Conservation (phyloP, 108 stramenopile genomes). For the Nitzschia putrida region DNA sequence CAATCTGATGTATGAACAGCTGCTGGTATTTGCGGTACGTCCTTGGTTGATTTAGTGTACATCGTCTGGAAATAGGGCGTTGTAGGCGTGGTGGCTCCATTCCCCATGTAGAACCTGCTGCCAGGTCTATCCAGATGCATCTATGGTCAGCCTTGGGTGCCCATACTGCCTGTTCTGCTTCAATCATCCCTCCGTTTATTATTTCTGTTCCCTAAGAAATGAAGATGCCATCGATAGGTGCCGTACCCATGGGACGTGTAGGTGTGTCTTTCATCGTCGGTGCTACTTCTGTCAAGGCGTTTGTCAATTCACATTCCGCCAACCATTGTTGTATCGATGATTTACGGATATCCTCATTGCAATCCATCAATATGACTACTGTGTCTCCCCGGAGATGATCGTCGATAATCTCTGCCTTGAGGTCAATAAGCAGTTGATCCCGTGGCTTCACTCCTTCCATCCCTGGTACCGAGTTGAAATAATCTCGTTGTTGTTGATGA, state of each 20-base stretch:
- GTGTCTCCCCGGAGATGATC: neutral
- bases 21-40: neutral
- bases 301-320: neutral
- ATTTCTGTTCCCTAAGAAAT: neutral
- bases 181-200: neutral
- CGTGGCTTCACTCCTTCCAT: neutral
- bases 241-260: neutral
- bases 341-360: neutral
- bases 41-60: neutral
- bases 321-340: neutral
- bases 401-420: neutral
- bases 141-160: neutral
- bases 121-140: neutral
- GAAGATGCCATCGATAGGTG: neutral
- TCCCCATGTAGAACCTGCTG: neutral
- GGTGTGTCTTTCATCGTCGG: no score
- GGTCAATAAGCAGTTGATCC: neutral
- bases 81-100: neutral
- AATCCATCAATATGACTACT: neutral
- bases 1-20: neutral
- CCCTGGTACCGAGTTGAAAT: no score
- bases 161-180: neutral
- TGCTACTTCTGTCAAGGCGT: neutral
- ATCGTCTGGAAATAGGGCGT: neutral
- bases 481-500: neutral